phyloP scores from a whole-genome alignment of 768 basidiomycete genomes.

The Suillus subaureus region DNA sequence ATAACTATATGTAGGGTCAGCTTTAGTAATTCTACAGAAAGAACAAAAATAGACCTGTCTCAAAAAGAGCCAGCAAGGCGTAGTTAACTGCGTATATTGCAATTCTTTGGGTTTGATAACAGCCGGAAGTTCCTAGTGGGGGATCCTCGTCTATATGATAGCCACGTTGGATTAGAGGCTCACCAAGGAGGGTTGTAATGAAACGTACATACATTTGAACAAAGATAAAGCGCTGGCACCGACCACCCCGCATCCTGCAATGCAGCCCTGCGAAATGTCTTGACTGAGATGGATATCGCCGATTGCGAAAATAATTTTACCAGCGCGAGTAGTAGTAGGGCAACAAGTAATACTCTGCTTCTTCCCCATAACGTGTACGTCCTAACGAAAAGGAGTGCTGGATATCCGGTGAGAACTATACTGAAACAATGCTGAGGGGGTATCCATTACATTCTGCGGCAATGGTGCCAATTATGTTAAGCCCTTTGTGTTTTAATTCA shows the following conservation, averaged over 20 bases:
- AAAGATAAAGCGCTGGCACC: neutral
- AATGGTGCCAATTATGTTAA: neutral
- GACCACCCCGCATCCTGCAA: neutral
- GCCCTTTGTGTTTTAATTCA: neutral
- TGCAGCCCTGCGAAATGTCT: neutral
- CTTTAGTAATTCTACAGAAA: neutral
- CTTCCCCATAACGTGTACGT: constrained; percentile 5
- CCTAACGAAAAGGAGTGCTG: neutral
- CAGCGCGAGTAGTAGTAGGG: neutral
- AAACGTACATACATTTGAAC: neutral
- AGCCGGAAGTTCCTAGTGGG: neutral
- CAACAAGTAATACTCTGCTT: neutral
- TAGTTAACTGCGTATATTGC: neutral
- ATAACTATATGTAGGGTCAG: neutral
- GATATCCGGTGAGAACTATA: neutral
- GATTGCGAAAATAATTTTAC: neutral
- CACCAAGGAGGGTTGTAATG: neutral
- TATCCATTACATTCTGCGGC: neutral
- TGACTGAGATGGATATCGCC: neutral
- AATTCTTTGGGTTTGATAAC: constrained; percentile 1
- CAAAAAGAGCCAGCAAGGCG: neutral
- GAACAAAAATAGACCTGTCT: neutral
- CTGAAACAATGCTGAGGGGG: neutral
- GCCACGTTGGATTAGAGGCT: neutral
- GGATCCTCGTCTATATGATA: constrained; percentile 1